Evolutionary conservation across 306 rosid genomes (phyloP), one percentile per base, ranked within the genome.

Genomic region (Cucumis melo): DNA sequence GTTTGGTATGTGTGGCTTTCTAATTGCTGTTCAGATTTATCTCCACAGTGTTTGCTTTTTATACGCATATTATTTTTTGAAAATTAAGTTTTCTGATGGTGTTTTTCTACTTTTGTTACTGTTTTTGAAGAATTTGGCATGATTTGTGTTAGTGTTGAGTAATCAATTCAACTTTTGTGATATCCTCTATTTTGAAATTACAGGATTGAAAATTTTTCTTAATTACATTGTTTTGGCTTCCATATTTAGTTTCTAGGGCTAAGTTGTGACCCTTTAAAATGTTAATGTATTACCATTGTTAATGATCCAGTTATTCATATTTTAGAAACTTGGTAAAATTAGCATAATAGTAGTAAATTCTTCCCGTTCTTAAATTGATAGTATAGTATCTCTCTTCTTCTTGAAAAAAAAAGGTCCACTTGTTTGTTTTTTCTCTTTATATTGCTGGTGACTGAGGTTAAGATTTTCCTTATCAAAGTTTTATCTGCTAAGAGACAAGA

Each of bases 401-500:
- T 73, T 44, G 23, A n/a, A 21, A 10, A n/a, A 15, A 64, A n/a
- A 15, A 64, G 32, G 32, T 29, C n/a, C 11, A 70, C 36, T 56
- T 16, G 17, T 41, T 6, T 7, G 8, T n/a, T n/a, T n/a, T 7
- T 23, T 16, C n/a, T n/a, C 32, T 2, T 73, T 24, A 29, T 27
- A 27, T 62, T 68, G 16, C 29, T 67, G 61, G 50, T 63, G 66
- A 79, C 64, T 90, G 63, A 41, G 44, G 44, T 10, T 75, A 51
- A 57, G 27, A 42, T 61, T 63, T 44, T 27, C 17, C 24, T 38
- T 17, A 32, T 87, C 71, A 80, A 94, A 96, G 97, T 94, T 42
- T 27, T 87, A 54, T 79, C 93, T 55, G 91, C 99, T 39, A 89
- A 81, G 86, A 91, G 91, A 82, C 91, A 88, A 81, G 84, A 89